Base-by-base conservation (phyloP, 352 stramenopile species). In the Globisporangium cylindrosporum region DNA sequence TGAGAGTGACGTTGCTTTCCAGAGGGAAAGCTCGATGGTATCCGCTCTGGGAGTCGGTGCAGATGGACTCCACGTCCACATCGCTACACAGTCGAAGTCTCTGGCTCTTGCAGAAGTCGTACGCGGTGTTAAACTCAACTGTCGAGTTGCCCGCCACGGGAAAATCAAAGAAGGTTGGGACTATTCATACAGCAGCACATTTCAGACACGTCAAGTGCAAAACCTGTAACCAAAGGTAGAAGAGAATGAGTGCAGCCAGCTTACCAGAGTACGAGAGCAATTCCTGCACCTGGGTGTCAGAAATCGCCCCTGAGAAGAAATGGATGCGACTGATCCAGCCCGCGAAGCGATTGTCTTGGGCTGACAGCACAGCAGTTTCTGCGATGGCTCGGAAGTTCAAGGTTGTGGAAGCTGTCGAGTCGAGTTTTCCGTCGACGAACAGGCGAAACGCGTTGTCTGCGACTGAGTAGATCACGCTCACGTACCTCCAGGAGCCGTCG, bases 241-340 rank as follows among this genome's bases (percentile, higher is more conserved):
- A 29, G 27, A 29, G 27, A 29, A 29, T 29, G 27, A 3, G 27
- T 29, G 1, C 27, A 41, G 15, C 27, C 27, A 27, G 15, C 58
- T 27, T 73, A 89, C 81, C 81, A 66, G 78, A 80, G 27, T 79
- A 83, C 24, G 74, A 70, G 24, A 69, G 24, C 3, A 88, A 69
- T 43, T 79, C 69, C 41, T 74, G 29, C 1, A 88, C 59, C 70
- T 90, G 72, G 25, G 70, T 32, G 10, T 58, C 10, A 1, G 77
- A 74, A 15, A 90, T 73, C 18, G 73, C 70, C 15, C 65, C 73
- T 25, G 76, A 32, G 56, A 86, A 78, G 43, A 73, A 90, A 18
- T 85, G 76, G 59, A 88, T 77, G 1, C 73, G 68, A 4, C 73
- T 67, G 20, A 90, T 80, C 79, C 79, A 88, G 10, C 81, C 81